Percentiles rank a stretch among this genome's conserved stretches.
These are phyloP conservation scores for Teratosphaeria nubilosa DNA, from an alignment of 2,329 filamentous ascomycete genomes.

Conservation along the genomic window DNA sequence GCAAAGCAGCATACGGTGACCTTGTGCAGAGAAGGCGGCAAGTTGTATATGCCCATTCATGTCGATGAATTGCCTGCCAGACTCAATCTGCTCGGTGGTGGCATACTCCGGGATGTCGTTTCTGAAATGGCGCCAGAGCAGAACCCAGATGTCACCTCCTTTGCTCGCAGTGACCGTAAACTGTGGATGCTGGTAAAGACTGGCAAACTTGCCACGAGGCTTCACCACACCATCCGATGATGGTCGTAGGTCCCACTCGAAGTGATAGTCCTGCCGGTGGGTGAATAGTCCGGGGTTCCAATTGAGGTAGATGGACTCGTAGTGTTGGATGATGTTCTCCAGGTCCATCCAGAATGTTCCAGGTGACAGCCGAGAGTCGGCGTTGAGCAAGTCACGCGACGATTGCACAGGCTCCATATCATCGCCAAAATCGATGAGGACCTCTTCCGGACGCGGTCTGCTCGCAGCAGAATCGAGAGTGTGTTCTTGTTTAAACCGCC, in stretches of 20 bases:
- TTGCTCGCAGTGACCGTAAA: slow-evolving; percentile 44
- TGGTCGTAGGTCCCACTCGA: slow-evolving; percentile 60
- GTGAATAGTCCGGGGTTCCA: slow-evolving; percentile 86
- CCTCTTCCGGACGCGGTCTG: slow-evolving; percentile 3
- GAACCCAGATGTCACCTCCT: slow-evolving; percentile 64
- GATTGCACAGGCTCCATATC: slow-evolving; percentile 20
- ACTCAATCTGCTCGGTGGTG: slow-evolving; percentile 26
- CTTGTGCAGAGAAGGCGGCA: slow-evolving; percentile 63
- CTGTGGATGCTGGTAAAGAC: slow-evolving; percentile 57
- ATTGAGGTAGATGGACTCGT: slow-evolving; percentile 92
- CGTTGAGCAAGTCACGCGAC: slow-evolving; percentile 26
- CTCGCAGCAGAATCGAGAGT: neutral
- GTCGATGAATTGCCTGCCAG: slow-evolving; percentile 32
- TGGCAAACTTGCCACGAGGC: slow-evolving; percentile 56
- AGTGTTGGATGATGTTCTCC: slow-evolving; percentile 79
- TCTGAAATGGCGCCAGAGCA: slow-evolving; percentile 73
- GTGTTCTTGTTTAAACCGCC: slow-evolving; percentile 27
- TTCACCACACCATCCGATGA: slow-evolving; percentile 20
- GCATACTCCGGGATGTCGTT: slow-evolving; percentile 17
- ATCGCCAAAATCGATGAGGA: slow-evolving; percentile 14
- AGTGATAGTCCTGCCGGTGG: slow-evolving; percentile 79
- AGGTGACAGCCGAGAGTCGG: slow-evolving; percentile 37
- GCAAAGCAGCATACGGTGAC: slow-evolving; percentile 62
- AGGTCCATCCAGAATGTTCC: slow-evolving; percentile 93
- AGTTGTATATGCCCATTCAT: slow-evolving; percentile 73